Percentiles rank a stretch among this genome's conserved stretches.
These are phyloP conservation scores for Fusarium coffeatum DNA, from an alignment of 2,329 filamentous ascomycete species.

Conservation along the genomic window DNA sequence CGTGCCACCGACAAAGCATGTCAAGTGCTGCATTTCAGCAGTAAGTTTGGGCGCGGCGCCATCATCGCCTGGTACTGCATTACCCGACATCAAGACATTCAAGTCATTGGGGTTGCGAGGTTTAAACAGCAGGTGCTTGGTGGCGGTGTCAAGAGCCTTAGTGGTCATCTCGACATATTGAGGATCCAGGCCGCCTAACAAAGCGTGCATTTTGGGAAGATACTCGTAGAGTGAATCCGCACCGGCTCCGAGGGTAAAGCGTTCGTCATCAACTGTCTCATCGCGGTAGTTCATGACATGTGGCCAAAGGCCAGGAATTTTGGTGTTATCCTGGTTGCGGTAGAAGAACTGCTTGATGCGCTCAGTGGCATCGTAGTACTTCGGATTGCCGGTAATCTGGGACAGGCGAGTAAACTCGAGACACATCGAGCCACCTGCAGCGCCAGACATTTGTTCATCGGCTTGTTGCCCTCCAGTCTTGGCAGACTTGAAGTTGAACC, in stretches of 20 bases:
- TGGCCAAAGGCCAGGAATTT: slow-evolving; percentile 79
- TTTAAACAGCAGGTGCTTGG: slow-evolving; percentile 73
- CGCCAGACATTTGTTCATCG: slow-evolving; percentile 54
- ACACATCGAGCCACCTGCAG: slow-evolving; percentile 72
- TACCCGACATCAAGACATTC: slow-evolving; percentile 70
- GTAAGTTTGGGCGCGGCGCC: slow-evolving; percentile 46
- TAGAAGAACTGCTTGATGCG: slow-evolving; percentile 77
- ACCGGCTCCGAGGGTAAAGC: slow-evolving; percentile 59
- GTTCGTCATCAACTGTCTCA: slow-evolving; percentile 56
- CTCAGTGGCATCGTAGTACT: slow-evolving; percentile 81
- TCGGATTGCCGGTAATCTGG: slow-evolving; percentile 77
- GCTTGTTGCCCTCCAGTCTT: slow-evolving; percentile 53
- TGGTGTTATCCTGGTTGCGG: slow-evolving; percentile 72
- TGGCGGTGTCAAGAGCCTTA: slow-evolving; percentile 69
- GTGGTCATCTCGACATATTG: slow-evolving; percentile 75
- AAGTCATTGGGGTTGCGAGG: slow-evolving; percentile 71
- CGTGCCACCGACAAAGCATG: slow-evolving; percentile 78
- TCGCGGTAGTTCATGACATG: slow-evolving; percentile 69
- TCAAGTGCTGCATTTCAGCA: slow-evolving; percentile 66
- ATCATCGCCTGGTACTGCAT: slow-evolving; percentile 48
- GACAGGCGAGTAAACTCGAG: slow-evolving; percentile 81
- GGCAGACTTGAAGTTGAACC: slow-evolving; percentile 58
- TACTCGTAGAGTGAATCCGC: slow-evolving; percentile 69
- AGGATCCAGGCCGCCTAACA: slow-evolving; percentile 73
- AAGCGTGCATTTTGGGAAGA: slow-evolving; percentile 66